Evolutionary conservation across 768 basidiomycete genomes (phyloP).

Genomic region (Rhodotorula taiwanensis): DNA sequence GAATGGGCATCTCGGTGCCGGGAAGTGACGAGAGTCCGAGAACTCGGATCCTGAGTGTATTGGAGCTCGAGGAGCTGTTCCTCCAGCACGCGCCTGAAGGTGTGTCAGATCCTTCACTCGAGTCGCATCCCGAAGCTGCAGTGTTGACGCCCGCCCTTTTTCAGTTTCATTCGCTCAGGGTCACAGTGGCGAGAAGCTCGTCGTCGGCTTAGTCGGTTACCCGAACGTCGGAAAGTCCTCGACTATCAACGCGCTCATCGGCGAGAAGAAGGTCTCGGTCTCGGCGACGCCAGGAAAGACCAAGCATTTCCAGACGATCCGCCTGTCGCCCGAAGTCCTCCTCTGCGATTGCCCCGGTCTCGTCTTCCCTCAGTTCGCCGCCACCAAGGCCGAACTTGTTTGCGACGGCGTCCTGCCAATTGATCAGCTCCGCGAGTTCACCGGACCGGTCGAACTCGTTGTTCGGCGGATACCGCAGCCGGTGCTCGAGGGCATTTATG

Average conservation of each 20-base stretch:
- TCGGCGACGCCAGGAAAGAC: constrained; percentile 97
- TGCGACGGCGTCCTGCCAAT: constrained; percentile 96
- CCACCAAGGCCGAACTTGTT: constrained; percentile 88
- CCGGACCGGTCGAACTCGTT: constrained; percentile 71
- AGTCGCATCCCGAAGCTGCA: not conserved
- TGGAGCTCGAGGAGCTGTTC: constrained; percentile 82
- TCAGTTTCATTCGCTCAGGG: constrained; percentile 49
- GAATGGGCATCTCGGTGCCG: constrained; percentile 28
- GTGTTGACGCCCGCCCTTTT: too few relatives aligned
- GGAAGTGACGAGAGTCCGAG: constrained; percentile 45
- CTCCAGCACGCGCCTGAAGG: constrained; percentile 62
- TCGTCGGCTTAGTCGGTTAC: constrained; percentile 90
- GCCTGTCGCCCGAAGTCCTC: constrained; percentile 75
- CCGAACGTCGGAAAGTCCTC: constrained; percentile 99
- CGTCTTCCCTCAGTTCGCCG: constrained; percentile 97
- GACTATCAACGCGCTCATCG: constrained; percentile 91
- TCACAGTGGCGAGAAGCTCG: constrained; percentile 54
- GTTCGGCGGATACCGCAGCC: constrained; percentile 69
- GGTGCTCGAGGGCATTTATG: constrained; percentile 85
- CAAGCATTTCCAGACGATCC: constrained; percentile 97
- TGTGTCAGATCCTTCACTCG: not conserved
- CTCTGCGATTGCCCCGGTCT: constrained; percentile 97
- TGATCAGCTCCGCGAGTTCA: constrained; percentile 91
- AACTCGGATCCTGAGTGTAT: constrained; percentile 70
- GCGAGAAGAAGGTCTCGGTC: constrained; percentile 93